Conservation (phyloP, 192 early-diverging fungal genomes). For the Rhizophagus prolifer region DNA sequence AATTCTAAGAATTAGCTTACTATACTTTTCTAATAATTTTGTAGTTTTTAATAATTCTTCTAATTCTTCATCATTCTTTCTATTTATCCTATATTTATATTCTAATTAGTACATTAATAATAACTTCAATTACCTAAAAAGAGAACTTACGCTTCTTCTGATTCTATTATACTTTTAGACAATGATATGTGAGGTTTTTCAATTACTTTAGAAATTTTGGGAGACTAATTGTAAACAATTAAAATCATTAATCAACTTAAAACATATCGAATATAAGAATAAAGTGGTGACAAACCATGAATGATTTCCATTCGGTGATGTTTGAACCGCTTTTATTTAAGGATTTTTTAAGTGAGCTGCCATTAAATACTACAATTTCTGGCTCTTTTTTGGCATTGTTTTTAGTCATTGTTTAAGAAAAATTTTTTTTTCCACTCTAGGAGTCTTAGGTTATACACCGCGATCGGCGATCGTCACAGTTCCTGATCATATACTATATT, state of each 20-base stretch:
- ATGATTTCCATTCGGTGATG: conserved; percentile 40
- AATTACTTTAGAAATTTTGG: conserved; percentile 34
- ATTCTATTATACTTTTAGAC: conserved; percentile 24
- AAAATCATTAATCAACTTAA: background rate
- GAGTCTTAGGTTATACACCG: no score
- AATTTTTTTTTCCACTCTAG: no score
- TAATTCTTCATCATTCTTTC: conserved; percentile 39
- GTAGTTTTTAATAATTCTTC: conserved; percentile 41
- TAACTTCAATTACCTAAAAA: conserved; percentile 11
- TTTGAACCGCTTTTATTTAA: conserved; percentile 19
- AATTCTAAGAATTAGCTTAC: conserved; percentile 32
- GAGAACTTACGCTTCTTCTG: conserved; percentile 41
- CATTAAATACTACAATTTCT: conserved; percentile 40
- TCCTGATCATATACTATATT: no score
- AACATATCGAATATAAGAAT: background rate
- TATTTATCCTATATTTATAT: conserved; percentile 33
- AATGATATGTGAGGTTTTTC: background rate
- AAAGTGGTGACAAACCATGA: conserved; percentile 34
- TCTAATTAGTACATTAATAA: background rate
- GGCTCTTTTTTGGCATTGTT: conserved; percentile 25
- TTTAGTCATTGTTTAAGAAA: conserved; percentile 3
- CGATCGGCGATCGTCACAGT: no score
- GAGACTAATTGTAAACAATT: conserved; percentile 26
- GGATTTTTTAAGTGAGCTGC: conserved; percentile 16
- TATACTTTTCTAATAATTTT: conserved; percentile 42